Evolutionary conservation across 768 basidiomycete species (phyloP).

Genomic region (Cystofilobasidium bisporidii): DNA sequence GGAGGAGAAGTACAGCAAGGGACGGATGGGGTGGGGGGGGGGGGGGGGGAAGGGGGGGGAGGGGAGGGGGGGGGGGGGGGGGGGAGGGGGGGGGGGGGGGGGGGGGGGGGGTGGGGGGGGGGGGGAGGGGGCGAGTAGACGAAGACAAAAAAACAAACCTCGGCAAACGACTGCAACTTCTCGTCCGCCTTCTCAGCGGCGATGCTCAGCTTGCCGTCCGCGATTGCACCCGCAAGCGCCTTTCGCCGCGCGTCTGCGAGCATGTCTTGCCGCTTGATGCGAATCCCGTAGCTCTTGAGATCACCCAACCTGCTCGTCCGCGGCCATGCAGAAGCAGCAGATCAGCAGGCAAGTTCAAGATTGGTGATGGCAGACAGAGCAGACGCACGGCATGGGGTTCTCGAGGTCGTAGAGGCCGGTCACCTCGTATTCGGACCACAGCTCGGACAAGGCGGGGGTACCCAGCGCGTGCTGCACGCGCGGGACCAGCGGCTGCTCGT

Average conservation of each 20-base stretch:
- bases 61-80: not conserved
- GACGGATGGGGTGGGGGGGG: too few species aligned
- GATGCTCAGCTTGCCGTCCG: too few species aligned
- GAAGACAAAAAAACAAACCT: too few species aligned
- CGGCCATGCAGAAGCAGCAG: not conserved
- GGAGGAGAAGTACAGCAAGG: not conserved
- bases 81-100: too few species aligned
- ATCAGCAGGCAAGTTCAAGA: not conserved
- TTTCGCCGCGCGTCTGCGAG: not conserved
- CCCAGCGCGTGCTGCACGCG: conserved; percentile 10
- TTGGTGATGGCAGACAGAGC: not conserved
- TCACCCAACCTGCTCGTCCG: conserved; percentile 2
- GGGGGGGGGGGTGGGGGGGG: too few species aligned
- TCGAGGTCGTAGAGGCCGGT: conserved; percentile 1
- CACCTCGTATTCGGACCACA: conserved; percentile 19
- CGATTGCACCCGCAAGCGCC: not conserved
- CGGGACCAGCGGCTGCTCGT: conserved; percentile 9
- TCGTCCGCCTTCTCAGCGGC: not conserved
- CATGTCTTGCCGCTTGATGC: not conserved
- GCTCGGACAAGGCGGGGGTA: conserved; percentile 17
- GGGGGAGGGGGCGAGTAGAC: too few species aligned
- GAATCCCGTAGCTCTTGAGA: not conserved
- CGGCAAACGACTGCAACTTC: not conserved
- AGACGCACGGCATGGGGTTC: conserved; percentile 15
- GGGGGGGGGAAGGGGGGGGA: not conserved